Evolutionary conservation across 805 yeast genomes (phyloP).

Genomic region (Saccharomyces jurei): DNA sequence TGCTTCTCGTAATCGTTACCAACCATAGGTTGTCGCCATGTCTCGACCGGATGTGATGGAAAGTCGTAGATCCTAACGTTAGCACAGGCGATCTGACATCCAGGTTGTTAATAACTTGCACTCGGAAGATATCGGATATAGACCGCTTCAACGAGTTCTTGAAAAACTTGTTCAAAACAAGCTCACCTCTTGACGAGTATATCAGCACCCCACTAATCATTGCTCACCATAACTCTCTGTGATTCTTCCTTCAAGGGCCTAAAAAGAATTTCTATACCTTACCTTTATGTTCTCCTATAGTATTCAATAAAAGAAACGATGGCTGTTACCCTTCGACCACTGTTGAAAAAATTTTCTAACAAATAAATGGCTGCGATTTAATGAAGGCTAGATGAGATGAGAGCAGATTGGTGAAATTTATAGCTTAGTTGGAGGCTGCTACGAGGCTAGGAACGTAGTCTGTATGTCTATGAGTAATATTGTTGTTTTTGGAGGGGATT

Average conservation of each 20-base stretch:
- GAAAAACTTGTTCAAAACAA: constrained; percentile 64
- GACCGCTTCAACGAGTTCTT: constrained; percentile 70
- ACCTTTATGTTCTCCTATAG: background rate
- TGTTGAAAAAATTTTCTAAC: background rate
- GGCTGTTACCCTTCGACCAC: background rate
- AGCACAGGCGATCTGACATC: constrained; percentile 58
- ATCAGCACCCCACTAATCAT: constrained; percentile 85
- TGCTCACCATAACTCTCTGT: background rate
- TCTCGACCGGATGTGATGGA: constrained; percentile 60
- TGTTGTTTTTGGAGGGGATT: constrained; percentile 81
- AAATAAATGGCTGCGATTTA: background rate
- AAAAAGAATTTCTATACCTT: background rate
- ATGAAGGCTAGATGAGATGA: background rate
- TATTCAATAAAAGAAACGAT: background rate
- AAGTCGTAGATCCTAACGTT: constrained; percentile 89
- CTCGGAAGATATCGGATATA: constrained; percentile 81
- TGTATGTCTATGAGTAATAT: constrained; percentile 30
- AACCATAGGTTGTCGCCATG: constrained; percentile 53
- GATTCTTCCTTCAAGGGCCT: background rate
- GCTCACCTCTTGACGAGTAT: constrained; percentile 74
- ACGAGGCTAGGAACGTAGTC: background rate
- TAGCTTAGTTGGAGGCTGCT: background rate
- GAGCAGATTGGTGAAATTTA: background rate
- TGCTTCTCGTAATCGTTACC: constrained; percentile 83
- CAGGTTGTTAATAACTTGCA: constrained; percentile 69